These are phyloP conservation scores for Eucalyptus paniculata DNA, from an alignment of 345 rosid genomes.

Conservation along the genomic window DNA sequence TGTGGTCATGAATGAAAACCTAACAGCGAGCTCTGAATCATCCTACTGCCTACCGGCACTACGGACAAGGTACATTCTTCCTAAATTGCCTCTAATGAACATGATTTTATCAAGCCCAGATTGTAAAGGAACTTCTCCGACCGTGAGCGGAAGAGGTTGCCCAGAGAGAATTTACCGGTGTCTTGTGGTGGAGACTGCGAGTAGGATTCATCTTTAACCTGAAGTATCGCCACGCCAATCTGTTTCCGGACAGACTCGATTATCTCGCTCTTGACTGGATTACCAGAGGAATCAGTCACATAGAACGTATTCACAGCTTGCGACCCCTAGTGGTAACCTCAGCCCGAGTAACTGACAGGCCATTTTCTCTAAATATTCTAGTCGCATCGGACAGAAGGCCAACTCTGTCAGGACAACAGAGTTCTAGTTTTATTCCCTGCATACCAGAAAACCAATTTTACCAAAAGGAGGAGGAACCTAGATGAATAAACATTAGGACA, in stretches of 20 bases:
- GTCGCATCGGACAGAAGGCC: conserved; percentile 92
- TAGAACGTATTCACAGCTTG: conserved; percentile 76
- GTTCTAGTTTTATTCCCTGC: conserved; percentile 82
- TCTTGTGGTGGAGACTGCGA: conserved; percentile 27
- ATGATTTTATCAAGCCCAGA: conserved; percentile 51
- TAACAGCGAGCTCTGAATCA: background rate
- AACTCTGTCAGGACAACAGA: conserved; percentile 64
- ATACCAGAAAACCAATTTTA: background rate
- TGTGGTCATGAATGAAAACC: background rate
- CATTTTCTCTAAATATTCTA: conserved; percentile 87
- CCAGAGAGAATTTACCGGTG: conserved; percentile 41
- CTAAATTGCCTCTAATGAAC: conserved; percentile 13
- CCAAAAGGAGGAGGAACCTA: background rate
- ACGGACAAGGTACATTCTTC: background rate
- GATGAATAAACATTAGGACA: background rate
- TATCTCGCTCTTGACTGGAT: conserved; percentile 50
- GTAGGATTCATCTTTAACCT: conserved; percentile 39
- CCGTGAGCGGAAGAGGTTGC: conserved; percentile 48
- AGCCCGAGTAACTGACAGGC: conserved; percentile 73
- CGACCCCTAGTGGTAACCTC: conserved; percentile 76
- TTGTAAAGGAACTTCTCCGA: conserved; percentile 73
- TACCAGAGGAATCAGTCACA: conserved; percentile 72
- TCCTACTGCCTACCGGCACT: background rate
- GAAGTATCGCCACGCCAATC: conserved; percentile 59
- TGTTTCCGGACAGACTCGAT: conserved; percentile 73